Conservation (phyloP, 176 grass and related monocot species). For the Chloris gayana region DNA sequence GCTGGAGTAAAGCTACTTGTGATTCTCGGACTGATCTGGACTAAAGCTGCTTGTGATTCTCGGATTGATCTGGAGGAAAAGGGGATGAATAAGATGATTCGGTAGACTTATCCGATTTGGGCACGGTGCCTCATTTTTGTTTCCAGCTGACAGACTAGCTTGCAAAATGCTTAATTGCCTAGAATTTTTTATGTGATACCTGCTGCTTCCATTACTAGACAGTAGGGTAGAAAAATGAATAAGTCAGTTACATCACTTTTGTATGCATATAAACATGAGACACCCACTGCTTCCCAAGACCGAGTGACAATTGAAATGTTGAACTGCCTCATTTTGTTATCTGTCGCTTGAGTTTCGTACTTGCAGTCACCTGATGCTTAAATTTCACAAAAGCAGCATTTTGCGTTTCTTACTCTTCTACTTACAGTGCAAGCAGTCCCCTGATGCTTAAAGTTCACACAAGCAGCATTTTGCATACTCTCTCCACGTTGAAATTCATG, state of each 20-base stretch:
- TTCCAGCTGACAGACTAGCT: constrained; percentile 11
- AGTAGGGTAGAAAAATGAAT: neutral
- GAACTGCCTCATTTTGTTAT: neutral
- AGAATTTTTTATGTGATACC: neutral
- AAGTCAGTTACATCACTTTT: neutral
- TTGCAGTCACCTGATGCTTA: too few relatives aligned
- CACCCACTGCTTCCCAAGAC: neutral
- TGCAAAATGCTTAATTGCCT: neutral
- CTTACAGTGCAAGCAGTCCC: neutral
- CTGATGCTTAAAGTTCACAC: neutral
- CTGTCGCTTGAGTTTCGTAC: too few relatives aligned
- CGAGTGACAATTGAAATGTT: neutral
- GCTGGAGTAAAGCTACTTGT: neutral
- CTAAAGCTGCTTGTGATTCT: neutral
- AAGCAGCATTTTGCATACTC: neutral
- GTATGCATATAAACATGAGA: neutral
- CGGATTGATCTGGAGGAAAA: neutral
- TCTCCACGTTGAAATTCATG: too few relatives aligned
- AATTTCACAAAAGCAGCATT: too few relatives aligned
- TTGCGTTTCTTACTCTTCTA: constrained; percentile 29
- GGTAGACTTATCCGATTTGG: neutral
- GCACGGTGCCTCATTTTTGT: neutral
- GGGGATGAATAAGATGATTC: neutral
- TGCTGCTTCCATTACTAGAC: neutral
- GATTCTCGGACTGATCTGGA: neutral